Evolutionary conservation across 768 basidiomycete genomes (phyloP), one percentile per base, ranked within the genome.

Genomic region (Termitomyces sp.): DNA sequence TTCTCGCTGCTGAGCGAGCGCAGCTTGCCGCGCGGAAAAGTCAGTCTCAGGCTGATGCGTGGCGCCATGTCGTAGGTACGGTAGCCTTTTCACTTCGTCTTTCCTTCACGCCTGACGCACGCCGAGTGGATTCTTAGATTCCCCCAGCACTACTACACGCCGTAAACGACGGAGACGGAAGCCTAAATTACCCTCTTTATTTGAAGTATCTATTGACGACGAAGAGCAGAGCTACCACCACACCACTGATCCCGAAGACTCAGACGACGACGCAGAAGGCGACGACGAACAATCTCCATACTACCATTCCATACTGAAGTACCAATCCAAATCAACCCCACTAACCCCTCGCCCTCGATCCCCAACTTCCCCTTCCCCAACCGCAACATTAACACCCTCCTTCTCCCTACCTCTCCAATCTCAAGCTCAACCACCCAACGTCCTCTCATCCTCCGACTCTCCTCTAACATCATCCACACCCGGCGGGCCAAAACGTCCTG

Each of bases 1-100:
- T 91, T 62, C 79, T 92, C 54, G 88, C 87, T 46, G 84, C 84
- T 11, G 91, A 92, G 70, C 79, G 89, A 58, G 84, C 83, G 39
- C 79, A 80, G 63, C 78, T 84, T 64, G 81, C 77, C 48, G 87
- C 85, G n/a, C 71, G 72, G 45, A 76, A 76, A 40, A 78, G 36
- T 52, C 33, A 15, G 63, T 16, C 13, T 13, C 52, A 44, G 74
- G 49, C 74, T 24, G 76, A 70, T 9, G 68, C 76, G 15, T 79
- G 76, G 74, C 74, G 71, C 59, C 74, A 76, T 57, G 78, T 79
- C 7, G 69, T 75, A 53, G 80, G 79, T 64, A 64, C 65, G 50
- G 22, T 79, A 74, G 49, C 56, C 38, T 63, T 48, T 40, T 39
- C 46, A 20, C 33, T 52, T 28, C 44, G 55, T 24, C 33, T 22